These are phyloP conservation scores for Veloporphyrellus conicus DNA, from an alignment of 1,284 basidiomycete genomes.

Conservation along the genomic window DNA sequence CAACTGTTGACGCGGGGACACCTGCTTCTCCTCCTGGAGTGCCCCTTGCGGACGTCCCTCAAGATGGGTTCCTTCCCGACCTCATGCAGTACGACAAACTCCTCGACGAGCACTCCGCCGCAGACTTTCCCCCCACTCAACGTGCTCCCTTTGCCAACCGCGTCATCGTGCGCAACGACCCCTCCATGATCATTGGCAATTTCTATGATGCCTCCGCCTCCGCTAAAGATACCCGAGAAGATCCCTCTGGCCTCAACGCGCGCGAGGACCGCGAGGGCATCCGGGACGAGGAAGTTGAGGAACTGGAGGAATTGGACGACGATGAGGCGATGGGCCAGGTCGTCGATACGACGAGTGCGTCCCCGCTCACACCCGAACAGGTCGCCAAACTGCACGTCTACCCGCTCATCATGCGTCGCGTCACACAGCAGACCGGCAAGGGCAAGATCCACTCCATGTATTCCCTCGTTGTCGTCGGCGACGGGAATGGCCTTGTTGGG, in stretches of 20 bases:
- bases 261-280: constrained; percentile 10
- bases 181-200: constrained; percentile 28
- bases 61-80: constrained; percentile 44
- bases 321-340: constrained; percentile 26
- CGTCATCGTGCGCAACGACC: constrained; percentile 62
- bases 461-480: constrained; percentile 76
- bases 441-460: constrained; percentile 73
- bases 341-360: constrained; percentile 20
- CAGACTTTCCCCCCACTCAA: constrained; percentile 49
- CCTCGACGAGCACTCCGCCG: constrained; percentile 54
- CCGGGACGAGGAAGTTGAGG: constrained; percentile 17
- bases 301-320: constrained; percentile 17
- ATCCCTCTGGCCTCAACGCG: constrained; percentile 3
- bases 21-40: constrained; percentile 13
- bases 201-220: constrained; percentile 24
- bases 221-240: not conserved
- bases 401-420: constrained; percentile 55
- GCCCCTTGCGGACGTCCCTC: constrained; percentile 22
- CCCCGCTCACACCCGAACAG: constrained; percentile 22
- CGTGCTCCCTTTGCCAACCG: constrained; percentile 51
- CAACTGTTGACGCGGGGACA: not conserved
- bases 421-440: constrained; percentile 83
- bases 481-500: constrained; percentile 85
- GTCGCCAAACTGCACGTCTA: constrained; percentile 49
- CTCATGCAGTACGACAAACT: constrained; percentile 57